Percentiles rank a stretch among this genome's conserved stretches.
These are phyloP conservation scores for Auriculariales sp. DNA, from an alignment of 768 basidiomycete species.

Conservation along the genomic window DNA sequence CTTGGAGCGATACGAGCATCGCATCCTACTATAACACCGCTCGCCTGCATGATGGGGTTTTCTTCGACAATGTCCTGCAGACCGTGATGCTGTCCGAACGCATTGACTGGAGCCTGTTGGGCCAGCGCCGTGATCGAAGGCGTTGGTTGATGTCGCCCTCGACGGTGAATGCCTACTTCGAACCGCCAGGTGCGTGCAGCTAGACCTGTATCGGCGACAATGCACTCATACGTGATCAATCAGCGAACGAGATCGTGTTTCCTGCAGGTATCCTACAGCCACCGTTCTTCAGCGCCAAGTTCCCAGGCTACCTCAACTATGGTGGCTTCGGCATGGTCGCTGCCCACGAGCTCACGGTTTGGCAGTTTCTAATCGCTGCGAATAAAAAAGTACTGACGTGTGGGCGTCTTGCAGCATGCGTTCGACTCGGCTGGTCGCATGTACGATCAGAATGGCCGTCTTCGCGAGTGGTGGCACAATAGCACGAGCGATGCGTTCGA, in stretches of 20 bases:
- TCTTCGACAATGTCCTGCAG: slow-evolving; percentile 73
- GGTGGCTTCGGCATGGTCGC: slow-evolving; percentile 89
- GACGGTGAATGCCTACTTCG: slow-evolving; percentile 80
- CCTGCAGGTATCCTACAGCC: slow-evolving; percentile 91
- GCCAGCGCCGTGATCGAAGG: slow-evolving; percentile 49
- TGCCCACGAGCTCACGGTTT: slow-evolving; percentile 78
- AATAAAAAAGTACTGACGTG: neutral
- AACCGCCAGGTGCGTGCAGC: slow-evolving; percentile 51
- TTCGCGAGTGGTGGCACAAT: slow-evolving; percentile 90
- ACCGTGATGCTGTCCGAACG: slow-evolving; percentile 41
- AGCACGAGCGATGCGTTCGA: slow-evolving; percentile 73
- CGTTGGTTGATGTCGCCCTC: slow-evolving; percentile 84
- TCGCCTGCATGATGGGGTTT: slow-evolving; percentile 48
- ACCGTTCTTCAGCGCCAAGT: slow-evolving; percentile 75
- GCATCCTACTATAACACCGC: slow-evolving; percentile 60
- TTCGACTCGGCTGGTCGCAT: slow-evolving; percentile 82
- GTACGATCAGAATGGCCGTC: slow-evolving; percentile 80
- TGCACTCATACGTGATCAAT: neutral
- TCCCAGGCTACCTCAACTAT: slow-evolving; percentile 83
- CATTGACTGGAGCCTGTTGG: slow-evolving; percentile 65
- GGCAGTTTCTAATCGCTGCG: neutral
- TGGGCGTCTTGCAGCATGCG: slow-evolving; percentile 45
- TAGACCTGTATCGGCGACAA: slow-evolving; percentile 5
- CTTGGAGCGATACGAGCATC: slow-evolving; percentile 51
- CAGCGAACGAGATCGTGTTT: slow-evolving; percentile 59